These are phyloP conservation scores for Arthrobotrys megalospora DNA, from an alignment of 2,329 filamentous ascomycete species.

Conservation along the genomic window DNA sequence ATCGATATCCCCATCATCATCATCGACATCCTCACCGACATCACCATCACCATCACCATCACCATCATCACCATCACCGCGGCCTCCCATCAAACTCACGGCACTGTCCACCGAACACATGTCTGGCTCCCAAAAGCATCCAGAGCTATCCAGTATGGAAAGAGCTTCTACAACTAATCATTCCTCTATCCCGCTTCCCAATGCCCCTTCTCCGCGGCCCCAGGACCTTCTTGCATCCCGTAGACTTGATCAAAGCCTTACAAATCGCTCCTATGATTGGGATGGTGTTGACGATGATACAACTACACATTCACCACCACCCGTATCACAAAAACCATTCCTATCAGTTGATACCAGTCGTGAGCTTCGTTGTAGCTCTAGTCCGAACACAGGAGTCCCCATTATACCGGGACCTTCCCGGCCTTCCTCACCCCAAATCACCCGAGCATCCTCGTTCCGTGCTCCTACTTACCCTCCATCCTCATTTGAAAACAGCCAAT, in stretches of 20 bases:
- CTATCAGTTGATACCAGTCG: slow-evolving; percentile 30
- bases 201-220: neutral
- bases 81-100: no score
- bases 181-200: neutral
- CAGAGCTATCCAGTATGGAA: neutral
- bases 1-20: neutral
- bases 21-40: neutral
- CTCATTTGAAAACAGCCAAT: slow-evolving; percentile 5
- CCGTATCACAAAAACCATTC: neutral
- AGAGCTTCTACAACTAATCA: neutral
- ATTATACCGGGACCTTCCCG: neutral
- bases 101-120: neutral
- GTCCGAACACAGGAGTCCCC: slow-evolving; percentile 12
- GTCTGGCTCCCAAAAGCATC: neutral
- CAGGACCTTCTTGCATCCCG: slow-evolving; percentile 1
- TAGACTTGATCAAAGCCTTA: neutral
- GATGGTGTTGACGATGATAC: neutral
- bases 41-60: neutral
- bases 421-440: slow-evolving; percentile 1
- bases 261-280: neutral
- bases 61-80: no score
- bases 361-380: slow-evolving; percentile 10
- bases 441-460: slow-evolving; percentile 33
- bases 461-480: neutral
- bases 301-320: neutral